A percentile compares a stretch with the other conserved stretches of the same genome.
These are phyloP conservation scores for Penicillium verhagenii DNA, from an alignment of 495 filamentous ascomycete species.

Conservation along the genomic window DNA sequence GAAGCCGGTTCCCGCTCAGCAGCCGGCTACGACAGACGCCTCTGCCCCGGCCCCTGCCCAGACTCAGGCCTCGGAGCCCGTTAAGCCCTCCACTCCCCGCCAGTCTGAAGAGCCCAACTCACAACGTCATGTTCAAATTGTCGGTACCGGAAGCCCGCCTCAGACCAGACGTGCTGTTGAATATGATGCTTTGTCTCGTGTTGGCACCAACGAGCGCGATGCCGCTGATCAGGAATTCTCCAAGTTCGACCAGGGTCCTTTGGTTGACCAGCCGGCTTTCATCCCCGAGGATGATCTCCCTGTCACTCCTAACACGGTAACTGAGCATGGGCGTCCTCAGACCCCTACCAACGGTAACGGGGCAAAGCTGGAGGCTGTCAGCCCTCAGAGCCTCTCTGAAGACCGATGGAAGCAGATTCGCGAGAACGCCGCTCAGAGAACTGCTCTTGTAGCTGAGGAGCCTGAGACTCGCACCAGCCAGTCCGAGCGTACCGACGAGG, in stretches of 20 bases:
- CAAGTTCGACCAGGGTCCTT: slow-evolving; percentile 86
- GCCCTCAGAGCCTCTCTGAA: slow-evolving; percentile 18
- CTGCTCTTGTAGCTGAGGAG: slow-evolving; percentile 59
- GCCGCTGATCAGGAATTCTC: slow-evolving; percentile 72
- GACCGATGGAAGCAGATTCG: slow-evolving; percentile 89
- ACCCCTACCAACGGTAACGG: slow-evolving; percentile 27
- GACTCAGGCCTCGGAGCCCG: slow-evolving; percentile 3
- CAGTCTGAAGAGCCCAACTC: slow-evolving; percentile 19
- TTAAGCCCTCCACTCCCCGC: neutral
- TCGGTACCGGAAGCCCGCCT: slow-evolving; percentile 34
- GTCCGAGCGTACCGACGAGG: slow-evolving; percentile 66
- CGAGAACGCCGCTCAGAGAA: slow-evolving; percentile 86
- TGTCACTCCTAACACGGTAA: slow-evolving; percentile 2
- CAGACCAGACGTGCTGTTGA: slow-evolving; percentile 51
- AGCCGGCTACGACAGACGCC: slow-evolving; percentile 14
- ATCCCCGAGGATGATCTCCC: slow-evolving; percentile 61
- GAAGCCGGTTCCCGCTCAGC: slow-evolving; percentile 34
- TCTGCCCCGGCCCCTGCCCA: slow-evolving; percentile 9
- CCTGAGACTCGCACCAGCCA: slow-evolving; percentile 36
- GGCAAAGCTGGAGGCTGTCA: slow-evolving; percentile 20
- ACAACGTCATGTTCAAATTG: slow-evolving; percentile 7
- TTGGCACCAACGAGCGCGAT: slow-evolving; percentile 63
- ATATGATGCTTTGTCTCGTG: slow-evolving; percentile 56
- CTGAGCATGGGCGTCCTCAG: slow-evolving; percentile 13
- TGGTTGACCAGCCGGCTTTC: slow-evolving; percentile 84